Base-by-base conservation (phyloP, 352 stramenopile species). In the Globisporangium irregulare region DNA sequence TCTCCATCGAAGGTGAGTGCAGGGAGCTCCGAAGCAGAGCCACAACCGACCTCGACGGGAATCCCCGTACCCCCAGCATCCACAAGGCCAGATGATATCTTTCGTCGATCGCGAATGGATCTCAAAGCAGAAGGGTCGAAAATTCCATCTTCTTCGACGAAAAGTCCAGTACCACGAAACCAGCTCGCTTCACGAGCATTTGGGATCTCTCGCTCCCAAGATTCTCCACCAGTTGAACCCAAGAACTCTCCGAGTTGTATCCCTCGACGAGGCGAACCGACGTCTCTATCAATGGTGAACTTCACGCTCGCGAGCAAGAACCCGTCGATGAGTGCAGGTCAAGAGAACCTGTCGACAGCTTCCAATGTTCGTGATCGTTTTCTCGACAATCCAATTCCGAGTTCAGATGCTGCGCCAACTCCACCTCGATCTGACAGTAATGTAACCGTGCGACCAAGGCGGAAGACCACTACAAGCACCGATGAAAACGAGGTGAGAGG, bases 71-170 rank as follows among this genome's bases (percentile, higher is more conserved):
- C 64, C 10, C 63, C 66, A n/a, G 64, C 36, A 15, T 55, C 51
- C 2, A 41, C 64, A 14, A 27, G 68, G 43, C 38, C 59, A 4
- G 69, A 69, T 22, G 54, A 69, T 22, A 36, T 43, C 8, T 74
- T 74, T 24, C 60, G 58, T 41, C 66, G 68, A 20, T 71, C 68
- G 41, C 41, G 38, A 9, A 58, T 67, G 1, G 68, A 73, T 18
- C 0, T 29, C 4, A 70, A 55, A 48, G 29, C 68, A 20, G 64
- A 74, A 41, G 50, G 50, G 1, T 71, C 69, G 20, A 74, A 56
- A 25, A 74, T 74, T 36, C 65, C 69, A 27, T 32, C 62, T 4
- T 55, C 29, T 6, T 12, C 67, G 4, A 64, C 67, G 32, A 61
- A 53, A 15, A 67, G 67, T 34, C 59, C 53, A 10, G 46, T 62